These are phyloP conservation scores for Centrapalus pauciflorus DNA, from an alignment of 129 eudicot species.

Conservation along the genomic window DNA sequence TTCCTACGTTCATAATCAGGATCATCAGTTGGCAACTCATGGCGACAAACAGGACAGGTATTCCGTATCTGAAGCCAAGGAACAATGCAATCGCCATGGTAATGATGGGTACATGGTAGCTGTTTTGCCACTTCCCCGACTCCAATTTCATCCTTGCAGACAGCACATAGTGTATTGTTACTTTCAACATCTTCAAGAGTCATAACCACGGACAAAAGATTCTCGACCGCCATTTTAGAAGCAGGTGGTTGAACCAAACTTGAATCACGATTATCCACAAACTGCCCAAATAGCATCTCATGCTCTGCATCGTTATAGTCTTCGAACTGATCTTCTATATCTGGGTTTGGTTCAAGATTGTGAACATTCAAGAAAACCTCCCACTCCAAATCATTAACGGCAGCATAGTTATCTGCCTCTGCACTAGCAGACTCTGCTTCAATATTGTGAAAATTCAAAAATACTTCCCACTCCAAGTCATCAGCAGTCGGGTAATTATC, in stretches of 20 bases:
- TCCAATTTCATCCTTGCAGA: slow-evolving; percentile 66
- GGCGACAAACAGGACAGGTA: slow-evolving; percentile 77
- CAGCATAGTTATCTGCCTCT: background rate
- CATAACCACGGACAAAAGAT: slow-evolving; percentile 37
- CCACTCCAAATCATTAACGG: slow-evolving; percentile 37
- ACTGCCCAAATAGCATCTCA: slow-evolving; percentile 55
- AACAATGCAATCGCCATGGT: slow-evolving; percentile 61
- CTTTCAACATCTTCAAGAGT: slow-evolving; percentile 31
- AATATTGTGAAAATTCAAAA: slow-evolving; percentile 10
- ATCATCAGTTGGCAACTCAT: slow-evolving; percentile 67
- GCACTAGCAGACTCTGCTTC: background rate
- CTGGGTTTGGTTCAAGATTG: slow-evolving; percentile 34
- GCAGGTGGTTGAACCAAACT: slow-evolving; percentile 53
- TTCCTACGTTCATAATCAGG: slow-evolving; percentile 50
- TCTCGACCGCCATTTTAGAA: slow-evolving; percentile 40
- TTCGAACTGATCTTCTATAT: slow-evolving; percentile 29
- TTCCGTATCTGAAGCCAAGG: slow-evolving; percentile 66
- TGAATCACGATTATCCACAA: slow-evolving; percentile 38
- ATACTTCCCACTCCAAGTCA: slow-evolving; percentile 25
- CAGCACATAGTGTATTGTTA: slow-evolving; percentile 47
- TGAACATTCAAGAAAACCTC: slow-evolving; percentile 46
- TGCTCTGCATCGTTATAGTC: slow-evolving; percentile 33
- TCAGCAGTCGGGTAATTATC: background rate
- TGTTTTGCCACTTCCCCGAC: slow-evolving; percentile 47
- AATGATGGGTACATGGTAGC: slow-evolving; percentile 56